These are phyloP conservation scores for Dimargaris xerosporica DNA, from an alignment of 192 early-diverging fungal genomes.

Conservation along the genomic window DNA sequence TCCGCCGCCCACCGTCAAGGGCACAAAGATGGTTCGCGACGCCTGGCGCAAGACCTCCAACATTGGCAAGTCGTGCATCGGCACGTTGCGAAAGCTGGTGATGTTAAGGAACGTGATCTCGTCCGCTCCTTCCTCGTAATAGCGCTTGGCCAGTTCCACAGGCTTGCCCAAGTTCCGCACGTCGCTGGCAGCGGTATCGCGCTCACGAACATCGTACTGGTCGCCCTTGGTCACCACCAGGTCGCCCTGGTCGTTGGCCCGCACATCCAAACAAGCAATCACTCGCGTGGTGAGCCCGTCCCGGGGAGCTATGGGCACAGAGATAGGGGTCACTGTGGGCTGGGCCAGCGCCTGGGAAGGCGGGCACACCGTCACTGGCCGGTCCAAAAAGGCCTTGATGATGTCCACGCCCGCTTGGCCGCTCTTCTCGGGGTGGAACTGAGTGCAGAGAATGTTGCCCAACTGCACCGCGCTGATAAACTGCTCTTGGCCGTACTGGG, in stretches of 20 bases:
- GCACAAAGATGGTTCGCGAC: conserved; percentile 92
- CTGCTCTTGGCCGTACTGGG: conserved; percentile 75
- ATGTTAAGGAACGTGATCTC: conserved; percentile 99
- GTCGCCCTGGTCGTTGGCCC: conserved; percentile 92
- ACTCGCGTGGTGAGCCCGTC: conserved; percentile 74
- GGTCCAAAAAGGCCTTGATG: conserved; percentile 60
- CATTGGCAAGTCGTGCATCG: conserved; percentile 88
- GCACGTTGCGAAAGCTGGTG: conserved; percentile 88
- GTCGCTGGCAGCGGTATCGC: conserved; percentile 26
- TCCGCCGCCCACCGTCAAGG: conserved; percentile 96
- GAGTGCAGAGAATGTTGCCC: conserved; percentile 87
- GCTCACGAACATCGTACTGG: conserved; percentile 95
- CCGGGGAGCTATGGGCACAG: conserved; percentile 12
- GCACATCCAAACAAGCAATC: conserved; percentile 94
- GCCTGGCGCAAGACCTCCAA: conserved; percentile 77
- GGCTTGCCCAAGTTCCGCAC: conserved; percentile 97
- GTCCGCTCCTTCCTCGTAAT: conserved; percentile 93
- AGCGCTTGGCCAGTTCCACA: conserved; percentile 78
- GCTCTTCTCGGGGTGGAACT: conserved; percentile 99
- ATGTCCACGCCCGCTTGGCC: conserved; percentile 76
- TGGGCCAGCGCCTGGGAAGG: neutral
- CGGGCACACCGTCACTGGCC: conserved; percentile 10
- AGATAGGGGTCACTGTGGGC: conserved; percentile 12
- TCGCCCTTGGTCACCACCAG: conserved; percentile 99
- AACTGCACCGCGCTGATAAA: conserved; percentile 72